Base-by-base conservation (phyloP, 441 rosid species). In the Biscutella laevigata region DNA sequence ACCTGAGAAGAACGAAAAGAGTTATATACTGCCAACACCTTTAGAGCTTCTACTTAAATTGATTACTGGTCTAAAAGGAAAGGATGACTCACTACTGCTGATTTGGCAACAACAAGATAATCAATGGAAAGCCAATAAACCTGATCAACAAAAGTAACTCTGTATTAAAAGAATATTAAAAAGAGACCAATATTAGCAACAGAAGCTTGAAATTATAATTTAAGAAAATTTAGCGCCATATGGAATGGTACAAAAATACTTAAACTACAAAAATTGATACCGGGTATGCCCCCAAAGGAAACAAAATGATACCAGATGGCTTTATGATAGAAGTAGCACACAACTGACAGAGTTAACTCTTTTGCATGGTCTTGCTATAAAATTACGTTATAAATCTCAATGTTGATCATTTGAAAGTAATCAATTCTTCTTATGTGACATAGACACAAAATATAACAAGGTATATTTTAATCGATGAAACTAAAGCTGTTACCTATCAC, bases 121-220 rank as follows among this genome's bases (percentile, higher is more conserved):
- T 88, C 89, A 69, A 88, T 68, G 50, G 79, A 69, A 66, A 91
- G 79, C 98, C 98, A 91, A 72, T 83, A 91, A 42, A 86, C 96
- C 98, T 91, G 86, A 63, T 15, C 64, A 73, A 37, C 30, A 52
- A 51, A 66, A 52, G 57, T 39, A 35, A 30, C 17, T 22, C 28
- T 16, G 16, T 39, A 55, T 63, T 25, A 46, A 16, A 43, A 49
- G 22, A 22, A 33, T 14, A n/a, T 44, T 13, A 20, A 49, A 40
- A 64, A 30, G 40, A 52, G 45, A 39, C 15, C 11, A 39, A 47
- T 39, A 20, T 33, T 41, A 64, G 33, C 25, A 41, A 38, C 54
- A n/a, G n/a, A n/a, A n/a, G n/a, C n/a, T n/a, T n/a, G n/a, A n/a
- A n/a, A n/a, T n/a, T n/a, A n/a, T n/a, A n/a, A n/a, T n/a, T n/a